A percentile compares a stretch with the other conserved stretches of the same genome.
phyloP scores from a whole-genome alignment of 2,329 filamentous ascomycete species.

The Didymella pomorum region DNA sequence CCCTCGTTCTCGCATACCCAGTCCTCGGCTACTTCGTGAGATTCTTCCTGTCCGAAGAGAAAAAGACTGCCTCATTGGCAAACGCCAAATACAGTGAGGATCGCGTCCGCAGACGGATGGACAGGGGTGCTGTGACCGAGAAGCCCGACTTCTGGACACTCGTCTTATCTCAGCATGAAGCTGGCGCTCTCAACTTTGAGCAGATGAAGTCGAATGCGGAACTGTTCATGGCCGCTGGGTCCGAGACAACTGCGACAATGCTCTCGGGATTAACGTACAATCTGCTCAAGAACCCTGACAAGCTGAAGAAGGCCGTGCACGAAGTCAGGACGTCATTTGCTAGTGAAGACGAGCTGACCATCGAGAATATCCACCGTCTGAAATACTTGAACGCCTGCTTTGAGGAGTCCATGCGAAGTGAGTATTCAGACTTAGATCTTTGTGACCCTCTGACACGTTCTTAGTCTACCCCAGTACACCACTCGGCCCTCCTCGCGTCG shows the following conservation, averaged over 20 bases:
- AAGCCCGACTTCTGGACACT: constrained; percentile 1
- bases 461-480: too few relatives aligned
- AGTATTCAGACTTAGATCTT: too few relatives aligned
- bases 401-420: too few relatives aligned
- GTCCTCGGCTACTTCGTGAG: too few relatives aligned
- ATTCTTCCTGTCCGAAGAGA: too few relatives aligned
- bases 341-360: neutral
- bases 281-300: constrained; percentile 41
- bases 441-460: too few relatives aligned
- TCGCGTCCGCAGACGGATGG: neutral
- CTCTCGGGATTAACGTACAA: constrained; percentile 51
- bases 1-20: too few relatives aligned
- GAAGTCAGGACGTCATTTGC: neutral
- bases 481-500: too few relatives aligned
- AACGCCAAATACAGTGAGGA: too few relatives aligned
- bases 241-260: constrained; percentile 56
- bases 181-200: constrained; percentile 30
- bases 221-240: constrained; percentile 55
- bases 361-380: neutral
- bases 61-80: too few relatives aligned
- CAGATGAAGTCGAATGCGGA: constrained; percentile 53
- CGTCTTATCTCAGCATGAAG: constrained; percentile 7
- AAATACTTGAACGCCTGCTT: neutral
- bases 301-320: constrained; percentile 26
- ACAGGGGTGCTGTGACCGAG: neutral